Evolutionary conservation across 1,139 yeast genomes (phyloP), one percentile per base, ranked within the genome.

Genomic region (Debaryomycetaceae sp.): DNA sequence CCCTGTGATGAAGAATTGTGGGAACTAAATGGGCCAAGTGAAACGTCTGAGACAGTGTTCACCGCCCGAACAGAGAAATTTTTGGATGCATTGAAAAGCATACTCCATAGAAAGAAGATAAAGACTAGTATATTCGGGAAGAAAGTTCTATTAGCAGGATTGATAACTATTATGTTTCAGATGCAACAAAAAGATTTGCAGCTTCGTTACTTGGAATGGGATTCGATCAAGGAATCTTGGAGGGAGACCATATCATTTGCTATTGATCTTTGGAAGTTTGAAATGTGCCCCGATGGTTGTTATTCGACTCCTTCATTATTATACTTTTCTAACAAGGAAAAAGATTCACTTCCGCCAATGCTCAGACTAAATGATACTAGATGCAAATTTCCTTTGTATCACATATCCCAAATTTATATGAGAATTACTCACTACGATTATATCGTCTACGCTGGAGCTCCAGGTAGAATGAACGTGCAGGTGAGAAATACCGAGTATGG

Each of bases 391-490:
- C 45, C 53, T 3, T 75, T 80, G 40, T 83, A 82, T 60, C 90
- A 84, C 55, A 71, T 85, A 63, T 80, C 88, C 0, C 90, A 85
- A 56, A 77, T 85, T 20, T 76, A 80, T 34, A 74, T 86, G 66
- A 70, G 68, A 49, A 76, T 85, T 33, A 78, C 84, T 43, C 87
- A 85, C 50, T 80, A 84, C 60, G 95, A 87, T 58, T 77, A 84
- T 45, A 85, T 83, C 47, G 80, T 84, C 5, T 83, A 70, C 58
- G 85, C 89, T 3, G 95, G 95, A 1, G 87, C 88, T 5, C 91
- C 91, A 1, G 76, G 83, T 62, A 70, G 88, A 51, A 82, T 85
- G 84, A 85, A 84, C 57, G 90, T 85, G 30, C 74, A 72, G 37
- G 39, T 36, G 8, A 23, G 39, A 6, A 8, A 6, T n/a, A 20